Base-by-base conservation (phyloP, 169 alveolate species). In the Plasmodium falciparum region DNA sequence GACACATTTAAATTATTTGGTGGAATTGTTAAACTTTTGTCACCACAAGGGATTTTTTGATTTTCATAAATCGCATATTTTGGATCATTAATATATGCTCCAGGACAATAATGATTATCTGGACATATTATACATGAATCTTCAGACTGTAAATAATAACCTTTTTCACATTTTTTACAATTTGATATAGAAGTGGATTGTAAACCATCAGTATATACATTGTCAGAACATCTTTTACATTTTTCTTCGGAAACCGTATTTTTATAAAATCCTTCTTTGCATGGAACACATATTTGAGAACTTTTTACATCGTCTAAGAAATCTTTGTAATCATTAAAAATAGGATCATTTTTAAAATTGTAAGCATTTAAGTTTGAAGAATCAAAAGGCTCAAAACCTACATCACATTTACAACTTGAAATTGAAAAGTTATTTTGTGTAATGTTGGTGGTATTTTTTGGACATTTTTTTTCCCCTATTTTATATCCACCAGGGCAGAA, bases 401-500 rank as follows among this genome's bases (percentile, higher is more conserved):
- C 50, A 15, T 69, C 67, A 69, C 91, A 83, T 70, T 67, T 71
- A 83, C 91, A 83, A 58, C 91, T 70, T 83, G 58, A 58, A 54
- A 83, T 70, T 45, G 80, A 69, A 67, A n/a, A 43, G 22, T 69
- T 70, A 5, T 56, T 43, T 83, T 69, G 80, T 69, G 69, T 50
- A 33, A 15, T 66, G 26, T 70, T 70, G 9, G 95, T 94, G 58
- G 94, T 94, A 73, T 92, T 92, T 69, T 67, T 61, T 15, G 96
- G 96, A 70, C 96, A 94, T 54, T 86, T 85, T 50, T 43, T 73
- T 56, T 62, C 80, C 54, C 39, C 58, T 11, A 89, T 94, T 65
- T 78, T 88, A 67, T 90, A 88, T 39, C 95, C 96, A 3, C 96
- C 96, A 20, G 73, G 90, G 43, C 95, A 94, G 43, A 76, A 92